Base-by-base conservation (phyloP, 2,329 filamentous ascomycete species). In the Paecilomyces sp. region DNA sequence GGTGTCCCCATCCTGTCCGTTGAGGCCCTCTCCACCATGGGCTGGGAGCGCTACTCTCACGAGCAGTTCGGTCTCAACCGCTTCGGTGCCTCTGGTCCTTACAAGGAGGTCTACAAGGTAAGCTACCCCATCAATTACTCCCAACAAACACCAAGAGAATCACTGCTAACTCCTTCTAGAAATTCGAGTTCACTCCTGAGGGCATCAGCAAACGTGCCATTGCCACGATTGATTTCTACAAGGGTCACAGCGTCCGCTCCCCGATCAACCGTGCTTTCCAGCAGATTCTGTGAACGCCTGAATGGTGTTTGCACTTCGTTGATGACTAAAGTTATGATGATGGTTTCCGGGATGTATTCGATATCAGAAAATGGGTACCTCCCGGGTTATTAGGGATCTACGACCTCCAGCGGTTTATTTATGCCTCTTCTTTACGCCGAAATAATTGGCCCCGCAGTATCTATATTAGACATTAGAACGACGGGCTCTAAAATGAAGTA, bases 1-100 rank as follows among this genome's bases (percentile, higher is more conserved):
- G 92, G 92, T 67, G 93, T 97, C 75, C 93, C 94, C 67, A 86
- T 92, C 63, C 79, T 99, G 78, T 95, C 90, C 59, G 90, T 99
- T 68, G 94, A 99, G 84, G 92, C 92, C 77, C 95, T 96, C 90
- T 89, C 85, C 79, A 99, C 94, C 68, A 88, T 97, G 80, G 94
- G 94, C 69, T 99, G 94, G 94, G 92, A 97, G 86, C 90, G 93
- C 79, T 99, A 97, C 83, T 90, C 92, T 61, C 93, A 99, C 81
- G 94, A 99, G 87, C 94, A 99, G 83, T 99, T 99, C 73, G 94
- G 94, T 76, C 87, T 99, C 68, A 99, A 99, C 89, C 87, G 94
- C 76, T 99, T 99, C 79, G 94, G 94, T 87, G 93, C 93, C 68
- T 96, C 91, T 59, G 94, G 93, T 72, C 89, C 93, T 67, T 97